phyloP scores from a whole-genome alignment of 2,329 filamentous ascomycete species.

The Pseudogymnoascus sp. region DNA sequence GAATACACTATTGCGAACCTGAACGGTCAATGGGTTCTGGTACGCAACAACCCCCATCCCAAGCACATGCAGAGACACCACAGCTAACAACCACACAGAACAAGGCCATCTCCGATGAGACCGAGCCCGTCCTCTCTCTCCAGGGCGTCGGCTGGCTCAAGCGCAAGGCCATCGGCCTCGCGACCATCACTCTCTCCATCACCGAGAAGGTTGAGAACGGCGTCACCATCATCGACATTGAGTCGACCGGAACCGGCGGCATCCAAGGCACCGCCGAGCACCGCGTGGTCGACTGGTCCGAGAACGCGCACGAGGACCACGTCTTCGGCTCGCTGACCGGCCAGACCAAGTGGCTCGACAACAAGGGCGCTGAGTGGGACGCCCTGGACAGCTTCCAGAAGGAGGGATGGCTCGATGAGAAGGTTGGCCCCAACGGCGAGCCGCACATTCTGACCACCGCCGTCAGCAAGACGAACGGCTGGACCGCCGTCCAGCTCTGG shows the following conservation, averaged over 20 bases:
- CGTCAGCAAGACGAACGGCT: constrained; percentile 38
- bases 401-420: constrained; percentile 40
- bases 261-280: constrained; percentile 51
- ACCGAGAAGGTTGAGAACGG: constrained; percentile 33
- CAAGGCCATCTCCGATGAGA: constrained; percentile 49
- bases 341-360: constrained; percentile 35
- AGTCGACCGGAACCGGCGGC: constrained; percentile 55
- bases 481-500: constrained; percentile 48
- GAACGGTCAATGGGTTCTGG: constrained; percentile 46
- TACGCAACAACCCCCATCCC: constrained; percentile 23
- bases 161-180: constrained; percentile 51
- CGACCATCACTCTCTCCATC: constrained; percentile 44
- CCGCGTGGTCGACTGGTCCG: constrained; percentile 47
- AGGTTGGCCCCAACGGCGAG: constrained; percentile 34
- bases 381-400: constrained; percentile 36
- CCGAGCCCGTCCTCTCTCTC: constrained; percentile 49
- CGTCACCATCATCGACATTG: constrained; percentile 46
- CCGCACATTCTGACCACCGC: constrained; percentile 42
- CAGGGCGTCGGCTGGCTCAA: constrained; percentile 50
- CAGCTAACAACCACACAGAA: constrained; percentile 37
- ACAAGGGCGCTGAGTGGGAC: constrained; percentile 27
- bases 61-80: not conserved
- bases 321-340: constrained; percentile 54
- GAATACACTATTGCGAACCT: constrained; percentile 45
- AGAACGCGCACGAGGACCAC: constrained; percentile 47